Evolutionary conservation across 345 rosid genomes (phyloP).

Genomic region (Linum lewisii): DNA sequence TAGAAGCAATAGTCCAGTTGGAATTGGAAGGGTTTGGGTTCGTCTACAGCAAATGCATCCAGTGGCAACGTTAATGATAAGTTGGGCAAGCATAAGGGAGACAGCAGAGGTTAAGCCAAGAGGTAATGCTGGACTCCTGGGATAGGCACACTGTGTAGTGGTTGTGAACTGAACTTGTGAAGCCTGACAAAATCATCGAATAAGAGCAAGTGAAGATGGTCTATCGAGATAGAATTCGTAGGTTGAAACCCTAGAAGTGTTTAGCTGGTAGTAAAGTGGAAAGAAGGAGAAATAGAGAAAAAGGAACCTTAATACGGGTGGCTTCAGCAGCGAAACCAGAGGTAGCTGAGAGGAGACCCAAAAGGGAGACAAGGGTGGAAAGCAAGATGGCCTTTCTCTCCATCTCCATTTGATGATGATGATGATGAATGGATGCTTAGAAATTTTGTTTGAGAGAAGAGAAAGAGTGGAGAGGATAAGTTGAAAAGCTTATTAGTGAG

Average conservation of each 20-base stretch:
- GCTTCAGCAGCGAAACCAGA: slow-evolving; percentile 91
- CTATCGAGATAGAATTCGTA: too few relatives aligned
- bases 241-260: too few relatives aligned
- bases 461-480: too few relatives aligned
- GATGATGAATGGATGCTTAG: too few relatives aligned
- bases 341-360: slow-evolving; percentile 65
- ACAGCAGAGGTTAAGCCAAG: slow-evolving; percentile 67
- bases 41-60: slow-evolving; percentile 80
- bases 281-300: too few relatives aligned
- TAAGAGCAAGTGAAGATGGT: too few relatives aligned
- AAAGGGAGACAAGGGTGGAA: slow-evolving; percentile 42
- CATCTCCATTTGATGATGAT: neutral
- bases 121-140: slow-evolving; percentile 57
- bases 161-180: slow-evolving; percentile 41
- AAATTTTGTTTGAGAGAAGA: too few relatives aligned
- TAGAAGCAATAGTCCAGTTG: slow-evolving; percentile 52
- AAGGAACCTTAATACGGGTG: slow-evolving; percentile 66
- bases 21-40: slow-evolving; percentile 40
- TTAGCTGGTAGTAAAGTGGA: too few relatives aligned
- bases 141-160: slow-evolving; percentile 47
- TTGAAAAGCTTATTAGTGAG: too few relatives aligned
- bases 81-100: slow-evolving; percentile 57
- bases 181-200: slow-evolving; percentile 29
- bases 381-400: slow-evolving; percentile 42
- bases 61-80: slow-evolving; percentile 41